Conservation (phyloP, 106 monocot genomes). For the Apostasia shenzhenica region DNA sequence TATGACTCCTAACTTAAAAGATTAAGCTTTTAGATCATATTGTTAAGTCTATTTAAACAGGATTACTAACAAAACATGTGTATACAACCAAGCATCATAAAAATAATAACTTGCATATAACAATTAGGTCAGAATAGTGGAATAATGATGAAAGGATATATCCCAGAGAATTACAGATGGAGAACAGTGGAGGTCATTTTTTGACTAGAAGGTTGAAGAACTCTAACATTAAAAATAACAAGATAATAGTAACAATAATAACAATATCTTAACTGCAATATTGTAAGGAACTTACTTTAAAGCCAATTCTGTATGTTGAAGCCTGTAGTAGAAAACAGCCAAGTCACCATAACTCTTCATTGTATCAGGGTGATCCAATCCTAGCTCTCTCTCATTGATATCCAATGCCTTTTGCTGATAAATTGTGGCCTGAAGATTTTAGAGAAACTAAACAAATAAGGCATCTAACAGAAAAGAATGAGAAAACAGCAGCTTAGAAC, state of each 20-base stretch:
- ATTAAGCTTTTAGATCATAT: too few species aligned
- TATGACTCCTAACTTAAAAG: too few species aligned
- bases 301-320: conserved; percentile 96
- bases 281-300: conserved; percentile 56
- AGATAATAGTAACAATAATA: neutral
- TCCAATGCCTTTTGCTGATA: conserved; percentile 99
- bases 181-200: too few species aligned
- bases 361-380: conserved; percentile 97
- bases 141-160: too few species aligned
- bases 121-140: too few species aligned
- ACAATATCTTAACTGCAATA: too few species aligned
- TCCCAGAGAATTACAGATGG: too few species aligned
- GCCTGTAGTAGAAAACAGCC: conserved; percentile 96
- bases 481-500: neutral
- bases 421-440: conserved; percentile 69
- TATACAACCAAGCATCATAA: too few species aligned
- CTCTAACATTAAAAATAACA: neutral
- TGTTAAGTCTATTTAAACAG: too few species aligned
- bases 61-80: too few species aligned
- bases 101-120: too few species aligned
- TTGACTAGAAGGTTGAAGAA: too few species aligned
- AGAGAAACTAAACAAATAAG: conserved; percentile 4
- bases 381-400: conserved; percentile 98
- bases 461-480: neutral
- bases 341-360: conserved; percentile 99